Conservation (phyloP, 306 rosid species). For the Adenanthera pavonina region DNA sequence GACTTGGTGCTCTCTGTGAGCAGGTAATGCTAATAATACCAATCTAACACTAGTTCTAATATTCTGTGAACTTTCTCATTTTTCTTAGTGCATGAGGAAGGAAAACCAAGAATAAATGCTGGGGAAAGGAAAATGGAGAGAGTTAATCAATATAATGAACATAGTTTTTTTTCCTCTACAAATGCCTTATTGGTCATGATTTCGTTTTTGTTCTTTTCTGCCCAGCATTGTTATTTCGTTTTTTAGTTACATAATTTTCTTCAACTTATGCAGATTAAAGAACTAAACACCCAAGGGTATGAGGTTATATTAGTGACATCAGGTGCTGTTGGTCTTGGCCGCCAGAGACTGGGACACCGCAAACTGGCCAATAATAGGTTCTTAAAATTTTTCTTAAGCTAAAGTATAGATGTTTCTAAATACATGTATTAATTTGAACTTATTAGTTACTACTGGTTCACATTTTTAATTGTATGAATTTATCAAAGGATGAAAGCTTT, state of each 20-base stretch:
- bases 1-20: conserved; percentile 95
- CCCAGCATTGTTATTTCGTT: background rate
- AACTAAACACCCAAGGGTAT: conserved; percentile 72
- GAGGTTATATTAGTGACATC: conserved; percentile 94
- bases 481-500: background rate
- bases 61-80: too few species aligned
- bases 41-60: background rate
- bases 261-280: conserved; percentile 71
- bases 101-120: too few species aligned
- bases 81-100: too few species aligned
- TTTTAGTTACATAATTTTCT: conserved; percentile 5
- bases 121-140: too few species aligned
- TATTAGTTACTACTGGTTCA: conserved; percentile 11
- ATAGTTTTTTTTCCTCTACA: too few species aligned
- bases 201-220: too few species aligned
- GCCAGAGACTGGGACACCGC: conserved; percentile 86
- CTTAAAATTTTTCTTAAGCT: background rate
- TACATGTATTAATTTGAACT: conserved; percentile 7
- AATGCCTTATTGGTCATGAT: too few species aligned
- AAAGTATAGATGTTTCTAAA: background rate
- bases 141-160: too few species aligned
- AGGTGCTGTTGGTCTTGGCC: conserved; percentile 97
- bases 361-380: conserved; percentile 94
- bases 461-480: background rate
- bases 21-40: conserved; percentile 54